Base-by-base conservation (phyloP, 2,329 filamentous ascomycete species). In the Diaporthe amygdali region DNA sequence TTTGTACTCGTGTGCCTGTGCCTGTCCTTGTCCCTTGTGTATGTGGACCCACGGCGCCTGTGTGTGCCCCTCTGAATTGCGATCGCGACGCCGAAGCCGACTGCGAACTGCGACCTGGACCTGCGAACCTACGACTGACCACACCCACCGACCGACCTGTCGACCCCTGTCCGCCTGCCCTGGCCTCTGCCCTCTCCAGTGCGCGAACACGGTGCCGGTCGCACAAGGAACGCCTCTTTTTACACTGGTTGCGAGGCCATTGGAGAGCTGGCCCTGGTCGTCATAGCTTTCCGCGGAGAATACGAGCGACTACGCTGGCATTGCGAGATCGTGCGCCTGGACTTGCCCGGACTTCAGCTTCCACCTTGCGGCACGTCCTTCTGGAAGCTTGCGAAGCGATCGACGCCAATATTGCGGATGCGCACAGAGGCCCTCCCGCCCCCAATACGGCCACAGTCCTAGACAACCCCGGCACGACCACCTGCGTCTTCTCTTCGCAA, bases 261-360 rank as follows among this genome's bases (percentile, higher is more conserved):
- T 81, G 79, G 77, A 76, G 74, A 74, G 44, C 56, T 37, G n/a
- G 46, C 56, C 46, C 59, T 72, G 67, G 64, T 72, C 74, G 72
- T 75, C 71, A 74, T 74, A 73, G 70, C 69, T 67, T 67, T 68
- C 66, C 70, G 67, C 74, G 75, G 75, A 76, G 72, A 78, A 81
- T 82, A 81, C 80, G 81, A 81, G 78, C 73, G 74, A 74, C 67
- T 73, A 74, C 69, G 73, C 74, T 75, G 75, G 75, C 71, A 74
- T 74, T 76, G 77, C 77, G 76, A 73, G 51, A 49, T 39, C 30
- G 49, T 67, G 52, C 39, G 69, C 44, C 69, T 59, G 49, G 59
- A 64, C 30, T 64, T 64, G 59, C 59, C 59, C 59, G 59, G 59
- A 64, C 44, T 54, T 66, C 68, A 69, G 68, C 69, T 68, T 44